Conservation (phyloP, 2,329 filamentous ascomycete species). For the Phaeoacremonium minimum region DNA sequence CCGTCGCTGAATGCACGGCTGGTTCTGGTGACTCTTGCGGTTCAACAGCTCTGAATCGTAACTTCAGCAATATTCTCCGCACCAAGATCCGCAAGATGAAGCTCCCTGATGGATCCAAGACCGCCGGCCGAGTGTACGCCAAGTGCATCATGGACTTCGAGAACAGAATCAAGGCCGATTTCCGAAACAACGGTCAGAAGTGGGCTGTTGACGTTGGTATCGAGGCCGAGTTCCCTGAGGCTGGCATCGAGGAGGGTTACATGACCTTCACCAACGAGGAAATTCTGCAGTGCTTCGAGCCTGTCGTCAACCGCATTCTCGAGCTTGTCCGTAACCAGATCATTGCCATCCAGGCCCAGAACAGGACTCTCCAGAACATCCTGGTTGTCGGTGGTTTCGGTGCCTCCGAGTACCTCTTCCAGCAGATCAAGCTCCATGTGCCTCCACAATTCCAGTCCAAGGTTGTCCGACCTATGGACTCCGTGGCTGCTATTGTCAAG, state of each 20-base stretch:
- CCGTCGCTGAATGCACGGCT: constrained; percentile 93
- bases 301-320: constrained; percentile 93
- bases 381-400: constrained; percentile 97
- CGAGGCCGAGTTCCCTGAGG: constrained; percentile 95
- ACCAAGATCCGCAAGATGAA: constrained; percentile 99
- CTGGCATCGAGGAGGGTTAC: constrained; percentile 96
- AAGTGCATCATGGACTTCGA: constrained; percentile 99
- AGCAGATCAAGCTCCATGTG: constrained; percentile 98
- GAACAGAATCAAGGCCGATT: constrained; percentile 99
- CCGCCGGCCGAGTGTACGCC: constrained; percentile 94
- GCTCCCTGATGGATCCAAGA: constrained; percentile 92
- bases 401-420: constrained; percentile 97
- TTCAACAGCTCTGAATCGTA: constrained; percentile 95
- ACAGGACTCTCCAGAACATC: constrained; percentile 89
- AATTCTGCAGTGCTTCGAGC: constrained; percentile 97
- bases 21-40: constrained; percentile 97
- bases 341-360: constrained; percentile 97
- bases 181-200: constrained; percentile 98
- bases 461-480: constrained; percentile 98
- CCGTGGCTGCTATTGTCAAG: constrained; percentile 96
- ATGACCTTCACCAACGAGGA: constrained; percentile 99
- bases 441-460: constrained; percentile 98
- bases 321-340: constrained; percentile 97
- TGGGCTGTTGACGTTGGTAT: constrained; percentile 99
- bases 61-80: constrained; percentile 95